Conservation (phyloP, 257 asterid species). For the Misopates orontium region DNA sequence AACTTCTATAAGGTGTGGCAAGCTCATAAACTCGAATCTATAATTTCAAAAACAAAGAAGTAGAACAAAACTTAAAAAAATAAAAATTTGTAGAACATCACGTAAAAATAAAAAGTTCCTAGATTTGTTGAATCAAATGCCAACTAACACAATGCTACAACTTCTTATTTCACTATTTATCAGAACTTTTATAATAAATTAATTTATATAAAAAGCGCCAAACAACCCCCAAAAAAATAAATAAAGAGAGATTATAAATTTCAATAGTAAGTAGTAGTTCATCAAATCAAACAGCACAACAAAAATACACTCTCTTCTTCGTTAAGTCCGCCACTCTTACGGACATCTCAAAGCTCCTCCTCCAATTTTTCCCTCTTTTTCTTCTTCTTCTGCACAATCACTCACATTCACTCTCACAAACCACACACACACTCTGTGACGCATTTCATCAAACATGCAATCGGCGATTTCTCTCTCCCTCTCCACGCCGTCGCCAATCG, state of each 20-base stretch:
- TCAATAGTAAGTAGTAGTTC: not conserved
- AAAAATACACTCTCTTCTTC: conserved; percentile 34
- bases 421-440: conserved; percentile 9
- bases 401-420: conserved; percentile 10
- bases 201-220: no score
- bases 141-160: no score
- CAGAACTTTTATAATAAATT: no score
- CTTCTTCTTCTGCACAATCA: conserved; percentile 12
- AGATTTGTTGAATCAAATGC: no score
- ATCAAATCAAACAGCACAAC: conserved; percentile 16
- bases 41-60: not conserved
- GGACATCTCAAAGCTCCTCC: conserved; percentile 60
- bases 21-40: no score
- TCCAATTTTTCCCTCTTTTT: conserved; percentile 16
- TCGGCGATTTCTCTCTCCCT: conserved; percentile 61
- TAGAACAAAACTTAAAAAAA: no score
- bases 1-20: no score
- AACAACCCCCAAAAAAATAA: no score
- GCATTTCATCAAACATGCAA: conserved; percentile 47
- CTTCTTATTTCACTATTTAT: no score
- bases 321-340: conserved; percentile 68
- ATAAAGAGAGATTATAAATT: not conserved
- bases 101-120: no score
- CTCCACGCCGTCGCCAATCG: conserved; percentile 48
- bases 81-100: not conserved